A percentile compares a stretch with the other conserved stretches of the same genome.
Evolutionary conservation across 2,329 filamentous ascomycete species (phyloP).

Genomic region (Emericellopsis cladophorae): DNA sequence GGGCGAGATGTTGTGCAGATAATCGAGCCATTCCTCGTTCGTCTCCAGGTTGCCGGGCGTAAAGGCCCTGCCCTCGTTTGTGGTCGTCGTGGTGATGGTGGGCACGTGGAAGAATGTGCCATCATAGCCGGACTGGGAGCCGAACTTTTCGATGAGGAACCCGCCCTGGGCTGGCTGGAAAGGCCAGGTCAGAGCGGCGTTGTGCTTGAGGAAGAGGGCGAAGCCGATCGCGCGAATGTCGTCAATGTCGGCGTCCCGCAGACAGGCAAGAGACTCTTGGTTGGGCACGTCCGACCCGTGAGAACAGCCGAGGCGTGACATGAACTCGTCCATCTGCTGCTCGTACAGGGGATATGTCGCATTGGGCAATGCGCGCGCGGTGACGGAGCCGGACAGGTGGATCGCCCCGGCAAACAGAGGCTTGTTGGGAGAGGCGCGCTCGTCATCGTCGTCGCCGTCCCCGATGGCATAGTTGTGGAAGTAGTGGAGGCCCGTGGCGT

Average conservation of each 20-base stretch:
- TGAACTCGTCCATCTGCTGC: conserved; percentile 16
- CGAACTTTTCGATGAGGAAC: conserved; percentile 29
- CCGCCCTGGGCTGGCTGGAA: conserved; percentile 34
- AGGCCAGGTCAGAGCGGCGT: conserved; percentile 29
- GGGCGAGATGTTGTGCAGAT: conserved; percentile 19
- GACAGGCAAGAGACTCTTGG: conserved; percentile 20
- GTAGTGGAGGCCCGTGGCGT: conserved; percentile 23
- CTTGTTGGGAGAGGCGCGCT: conserved; percentile 6
- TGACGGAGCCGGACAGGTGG: conserved; percentile 23
- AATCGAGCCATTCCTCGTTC: conserved; percentile 20
- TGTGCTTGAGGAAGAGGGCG: conserved; percentile 21
- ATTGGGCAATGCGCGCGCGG: conserved; percentile 21
- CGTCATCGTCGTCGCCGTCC: conserved; percentile 11
- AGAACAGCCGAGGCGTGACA: conserved; percentile 14
- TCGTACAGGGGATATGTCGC: conserved; percentile 18
- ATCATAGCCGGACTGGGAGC: conserved; percentile 24
- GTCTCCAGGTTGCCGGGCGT: conserved; percentile 18
- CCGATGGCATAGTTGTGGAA: conserved; percentile 20
- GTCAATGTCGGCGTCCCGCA: conserved; percentile 20
- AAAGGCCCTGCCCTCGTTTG: conserved; percentile 20
- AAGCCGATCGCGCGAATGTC: conserved; percentile 23
- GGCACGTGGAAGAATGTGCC: conserved; percentile 22
- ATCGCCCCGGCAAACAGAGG: conserved; percentile 19
- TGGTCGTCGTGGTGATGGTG: conserved; percentile 21
- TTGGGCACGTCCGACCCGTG: conserved; percentile 8